Evolutionary conservation across 176 grass and related monocot species (phyloP).

Genomic region (sorghum (Sorghum bicolor)): DNA sequence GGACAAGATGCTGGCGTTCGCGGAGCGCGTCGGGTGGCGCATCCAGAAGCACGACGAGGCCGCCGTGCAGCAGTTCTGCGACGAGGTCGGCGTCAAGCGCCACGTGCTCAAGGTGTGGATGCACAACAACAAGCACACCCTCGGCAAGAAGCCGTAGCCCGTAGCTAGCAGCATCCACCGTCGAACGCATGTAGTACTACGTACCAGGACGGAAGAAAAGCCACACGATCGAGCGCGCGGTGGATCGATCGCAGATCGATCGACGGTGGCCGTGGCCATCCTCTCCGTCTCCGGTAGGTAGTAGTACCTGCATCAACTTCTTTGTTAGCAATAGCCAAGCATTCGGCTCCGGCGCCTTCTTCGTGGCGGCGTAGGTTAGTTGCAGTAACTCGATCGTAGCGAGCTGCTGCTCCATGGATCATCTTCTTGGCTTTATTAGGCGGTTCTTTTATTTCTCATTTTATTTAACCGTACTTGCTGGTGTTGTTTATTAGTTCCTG

Average conservation of each 20-base stretch:
- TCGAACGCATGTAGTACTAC: not conserved
- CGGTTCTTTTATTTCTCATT: not conserved
- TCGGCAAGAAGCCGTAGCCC: constrained; percentile 74
- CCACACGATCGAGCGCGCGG: not conserved
- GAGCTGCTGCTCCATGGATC: not conserved
- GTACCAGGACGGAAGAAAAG: not conserved
- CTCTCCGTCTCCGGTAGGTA: constrained; percentile 14
- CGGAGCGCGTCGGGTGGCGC: constrained; percentile 88
- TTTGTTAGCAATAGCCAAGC: too few relatives aligned
- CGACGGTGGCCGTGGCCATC: not conserved
- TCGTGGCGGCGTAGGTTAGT: constrained; percentile 30
- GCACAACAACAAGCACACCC: constrained; percentile 98
- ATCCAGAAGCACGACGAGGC: constrained; percentile 96
- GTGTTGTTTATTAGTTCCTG: constrained; percentile 28
- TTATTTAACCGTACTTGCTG: constrained; percentile 19
- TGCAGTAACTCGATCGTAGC: constrained; percentile 22
- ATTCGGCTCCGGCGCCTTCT: not conserved
- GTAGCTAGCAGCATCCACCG: not conserved
- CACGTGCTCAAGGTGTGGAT: constrained; percentile 99
- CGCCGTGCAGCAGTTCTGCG: constrained; percentile 84
- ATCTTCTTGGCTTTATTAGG: constrained; percentile 22
- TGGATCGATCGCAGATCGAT: not conserved
- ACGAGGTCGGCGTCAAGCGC: constrained; percentile 72
- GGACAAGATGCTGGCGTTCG: constrained; percentile 84
- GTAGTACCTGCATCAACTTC: not conserved